Evolutionary conservation across 2,329 filamentous ascomycete species (phyloP), one percentile per base, ranked within the genome.

Genomic region (Aspergillus sp.): DNA sequence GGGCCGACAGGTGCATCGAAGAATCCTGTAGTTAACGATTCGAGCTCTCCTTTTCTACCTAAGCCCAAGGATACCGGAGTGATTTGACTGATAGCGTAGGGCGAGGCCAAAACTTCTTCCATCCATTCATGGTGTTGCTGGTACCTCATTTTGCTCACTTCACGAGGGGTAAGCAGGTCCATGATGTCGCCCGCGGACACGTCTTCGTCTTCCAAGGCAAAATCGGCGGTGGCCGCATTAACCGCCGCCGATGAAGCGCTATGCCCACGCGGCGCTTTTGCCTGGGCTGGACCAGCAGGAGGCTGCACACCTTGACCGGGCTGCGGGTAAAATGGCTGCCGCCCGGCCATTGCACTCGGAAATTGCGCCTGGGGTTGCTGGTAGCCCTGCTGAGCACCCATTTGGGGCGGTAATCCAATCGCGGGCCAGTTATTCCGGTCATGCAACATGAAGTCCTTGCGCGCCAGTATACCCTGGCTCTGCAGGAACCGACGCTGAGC

Each of bases 91-190:
- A 93, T 89, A 22, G 89, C 83, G 70, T 96, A 97, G 0, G 93
- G 91, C 1, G 93, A 98, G 1, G 90, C 91, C 53, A 98, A 84
- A 26, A 99, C 88, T 75, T 99, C 93, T 70, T 98, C 95, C 91
- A 99, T 96, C 95, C 93, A 98, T 73, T 96, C 91, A 68, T 99
- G 93, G 67, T 99, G 96, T 70, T 97, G 92, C 71, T 89, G 89
- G 73, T 97, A 99, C 55, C 95, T 85, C 62, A 87, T 85, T 59
- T 91, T 81, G 65, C 92, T 96, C 60, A 99, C 89, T 62, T 99
- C 95, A 43, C 93, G 85, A 3, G 93, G 93, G 0, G 91, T 93
- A 61, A 97, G 80, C 62, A 91, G 85, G 70, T 99, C 95, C 68
- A 99, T 91, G 71, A 93, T 83, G 72, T 99, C 95, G 26, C 92